Conservation (phyloP, 2,329 filamentous ascomycete species). For the Hortaea werneckii region DNA sequence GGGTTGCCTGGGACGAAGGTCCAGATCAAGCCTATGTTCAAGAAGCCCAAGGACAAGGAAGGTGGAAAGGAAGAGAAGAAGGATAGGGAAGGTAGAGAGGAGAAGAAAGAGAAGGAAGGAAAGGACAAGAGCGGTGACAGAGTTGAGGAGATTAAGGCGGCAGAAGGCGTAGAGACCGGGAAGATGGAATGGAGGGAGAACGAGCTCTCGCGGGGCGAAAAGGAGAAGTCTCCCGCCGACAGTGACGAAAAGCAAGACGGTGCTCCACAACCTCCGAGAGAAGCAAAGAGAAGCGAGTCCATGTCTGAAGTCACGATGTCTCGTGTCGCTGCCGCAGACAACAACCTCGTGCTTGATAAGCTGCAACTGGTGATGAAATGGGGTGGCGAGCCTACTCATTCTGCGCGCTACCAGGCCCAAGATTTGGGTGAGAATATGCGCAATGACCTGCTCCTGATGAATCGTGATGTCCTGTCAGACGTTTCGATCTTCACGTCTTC, state of each 20-base stretch:
- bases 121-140: background rate
- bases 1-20: conserved; percentile 94
- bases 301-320: conserved; percentile 86
- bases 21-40: conserved; percentile 98
- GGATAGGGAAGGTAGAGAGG: background rate
- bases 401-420: conserved; percentile 88
- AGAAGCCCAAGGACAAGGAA: conserved; percentile 54
- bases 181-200: conserved; percentile 3
- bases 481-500: conserved; percentile 94
- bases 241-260: conserved; percentile 17
- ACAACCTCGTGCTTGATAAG: conserved; percentile 89
- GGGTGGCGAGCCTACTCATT: conserved; percentile 97
- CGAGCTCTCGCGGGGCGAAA: conserved; percentile 19
- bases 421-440: conserved; percentile 93
- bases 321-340: conserved; percentile 84
- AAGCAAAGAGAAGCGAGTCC: conserved; percentile 58
- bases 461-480: conserved; percentile 82
- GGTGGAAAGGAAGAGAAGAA: conserved; percentile 9
- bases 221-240: conserved; percentile 1
- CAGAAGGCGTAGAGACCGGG: conserved; percentile 1
- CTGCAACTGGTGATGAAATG: conserved; percentile 97
- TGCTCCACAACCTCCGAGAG: background rate
- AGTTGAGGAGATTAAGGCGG: conserved; percentile 4
- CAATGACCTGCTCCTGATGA: conserved; percentile 86
- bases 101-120: conserved; percentile 2